phyloP scores from a whole-genome alignment of 1,139 yeast genomes.

The Geotrichum fermentans region DNA sequence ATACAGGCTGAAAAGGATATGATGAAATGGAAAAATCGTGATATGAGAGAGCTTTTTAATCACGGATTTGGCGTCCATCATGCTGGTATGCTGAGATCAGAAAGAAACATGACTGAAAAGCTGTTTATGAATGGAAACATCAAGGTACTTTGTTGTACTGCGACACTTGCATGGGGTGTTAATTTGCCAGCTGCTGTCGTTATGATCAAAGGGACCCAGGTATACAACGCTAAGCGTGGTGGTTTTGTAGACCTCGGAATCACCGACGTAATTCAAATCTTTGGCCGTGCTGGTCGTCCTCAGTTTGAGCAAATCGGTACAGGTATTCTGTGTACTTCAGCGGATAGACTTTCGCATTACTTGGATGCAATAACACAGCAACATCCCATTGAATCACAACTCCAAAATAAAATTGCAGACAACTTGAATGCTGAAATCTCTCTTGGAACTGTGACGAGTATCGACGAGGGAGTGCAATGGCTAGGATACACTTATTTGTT shows the following conservation, averaged over 20 bases:
- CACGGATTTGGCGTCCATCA: slow-evolving; percentile 92
- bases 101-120: slow-evolving; percentile 82
- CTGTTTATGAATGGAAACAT: slow-evolving; percentile 83
- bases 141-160: slow-evolving; percentile 89
- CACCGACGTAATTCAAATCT: slow-evolving; percentile 93
- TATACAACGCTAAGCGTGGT: slow-evolving; percentile 91
- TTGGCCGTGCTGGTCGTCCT: slow-evolving; percentile 99
- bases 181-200: slow-evolving; percentile 98
- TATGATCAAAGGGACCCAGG: slow-evolving; percentile 91
- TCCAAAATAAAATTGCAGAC: slow-evolving; percentile 75
- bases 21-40: slow-evolving; percentile 69
- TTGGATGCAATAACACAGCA: slow-evolving; percentile 85
- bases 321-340: slow-evolving; percentile 81
- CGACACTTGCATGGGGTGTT: slow-evolving; percentile 99
- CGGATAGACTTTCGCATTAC: slow-evolving; percentile 80
- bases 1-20: slow-evolving; percentile 59
- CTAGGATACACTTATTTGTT: slow-evolving; percentile 91
- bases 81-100: slow-evolving; percentile 93
- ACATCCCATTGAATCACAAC: slow-evolving; percentile 89
- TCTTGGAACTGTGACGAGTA: slow-evolving; percentile 87
- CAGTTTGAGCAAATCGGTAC: slow-evolving; percentile 91
- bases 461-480: slow-evolving; percentile 95
- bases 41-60: slow-evolving; percentile 72
- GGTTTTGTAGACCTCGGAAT: slow-evolving; percentile 91
- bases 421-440: slow-evolving; percentile 95